Percentiles rank a stretch among this genome's conserved stretches.
Evolutionary conservation across 768 basidiomycete species (phyloP).

Genomic region (Pholiota microspora): DNA sequence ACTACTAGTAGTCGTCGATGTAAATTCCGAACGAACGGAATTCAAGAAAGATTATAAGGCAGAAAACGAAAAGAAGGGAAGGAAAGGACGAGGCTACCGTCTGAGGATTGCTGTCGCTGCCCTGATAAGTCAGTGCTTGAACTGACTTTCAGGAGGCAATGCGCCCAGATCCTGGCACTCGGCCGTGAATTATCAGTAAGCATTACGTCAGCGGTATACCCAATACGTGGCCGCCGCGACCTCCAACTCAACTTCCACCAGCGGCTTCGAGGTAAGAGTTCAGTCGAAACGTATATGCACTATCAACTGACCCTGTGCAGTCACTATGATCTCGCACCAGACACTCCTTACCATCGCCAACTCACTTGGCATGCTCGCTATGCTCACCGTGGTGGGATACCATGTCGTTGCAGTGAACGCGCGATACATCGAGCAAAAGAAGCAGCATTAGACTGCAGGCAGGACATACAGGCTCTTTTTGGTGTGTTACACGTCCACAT

Average conservation of each 20-base stretch:
- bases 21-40: constrained; percentile 13
- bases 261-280: constrained; percentile 1
- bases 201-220: constrained; percentile 1
- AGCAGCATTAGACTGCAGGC: constrained; percentile 2
- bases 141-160: constrained; percentile 2
- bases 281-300: not conserved
- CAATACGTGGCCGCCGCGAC: constrained; percentile 7
- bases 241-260: not conserved
- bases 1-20: not conserved
- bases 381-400: constrained; percentile 86
- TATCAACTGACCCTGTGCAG: constrained; percentile 4
- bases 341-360: constrained; percentile 84
- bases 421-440: constrained; percentile 29
- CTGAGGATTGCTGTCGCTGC: constrained; percentile 10
- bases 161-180: not conserved
- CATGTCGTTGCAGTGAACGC: constrained; percentile 90
- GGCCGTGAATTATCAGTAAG: not conserved
- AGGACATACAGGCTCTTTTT: not conserved
- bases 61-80: constrained; percentile 9
- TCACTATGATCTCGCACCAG: constrained; percentile 74
- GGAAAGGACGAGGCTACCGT: constrained; percentile 14
- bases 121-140: not conserved
- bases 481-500: not conserved
- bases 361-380: constrained; percentile 78
- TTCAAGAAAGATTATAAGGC: constrained; percentile 3